phyloP scores from a whole-genome alignment of 257 asterid species.

The Paraleonurus japonicus region DNA sequence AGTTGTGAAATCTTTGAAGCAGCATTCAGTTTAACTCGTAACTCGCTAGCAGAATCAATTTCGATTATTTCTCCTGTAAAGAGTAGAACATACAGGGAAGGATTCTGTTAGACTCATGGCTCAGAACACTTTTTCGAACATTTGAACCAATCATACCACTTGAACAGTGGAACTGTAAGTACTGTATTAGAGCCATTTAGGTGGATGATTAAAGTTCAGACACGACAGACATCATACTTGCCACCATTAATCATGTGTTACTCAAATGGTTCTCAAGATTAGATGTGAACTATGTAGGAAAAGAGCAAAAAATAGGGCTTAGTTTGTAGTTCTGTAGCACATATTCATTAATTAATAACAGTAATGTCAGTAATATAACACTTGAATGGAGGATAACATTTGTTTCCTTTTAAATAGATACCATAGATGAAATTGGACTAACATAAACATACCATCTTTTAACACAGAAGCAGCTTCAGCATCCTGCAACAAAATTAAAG shows the following conservation, averaged over 20 bases:
- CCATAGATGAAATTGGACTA: background rate
- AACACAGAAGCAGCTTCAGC: constrained; percentile 35
- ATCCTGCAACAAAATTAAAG: constrained; percentile 39
- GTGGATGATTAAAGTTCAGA: no score
- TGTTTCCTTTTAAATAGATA: background rate
- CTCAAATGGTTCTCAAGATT: background rate
- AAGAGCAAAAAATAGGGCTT: no score
- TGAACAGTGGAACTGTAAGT: background rate
- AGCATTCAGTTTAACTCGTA: constrained; percentile 46
- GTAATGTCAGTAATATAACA: background rate
- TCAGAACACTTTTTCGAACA: background rate
- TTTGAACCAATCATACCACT: background rate
- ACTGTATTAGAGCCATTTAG: no score
- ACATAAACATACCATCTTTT: constrained; percentile 47
- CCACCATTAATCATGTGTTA: background rate
- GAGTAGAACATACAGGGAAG: background rate
- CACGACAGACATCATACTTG: background rate
- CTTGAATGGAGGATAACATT: background rate
- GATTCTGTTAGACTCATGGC: no score
- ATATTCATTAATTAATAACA: background rate
- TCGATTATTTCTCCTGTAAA: constrained; percentile 54
- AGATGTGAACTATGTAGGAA: no score
- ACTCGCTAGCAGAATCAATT: constrained; percentile 47
- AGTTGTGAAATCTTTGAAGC: constrained; percentile 51
- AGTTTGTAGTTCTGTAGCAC: background rate